A percentile compares a stretch with the other conserved stretches of the same genome.
phyloP scores from a whole-genome alignment of 331 rosid genomes.

The Malus hybrid region DNA sequence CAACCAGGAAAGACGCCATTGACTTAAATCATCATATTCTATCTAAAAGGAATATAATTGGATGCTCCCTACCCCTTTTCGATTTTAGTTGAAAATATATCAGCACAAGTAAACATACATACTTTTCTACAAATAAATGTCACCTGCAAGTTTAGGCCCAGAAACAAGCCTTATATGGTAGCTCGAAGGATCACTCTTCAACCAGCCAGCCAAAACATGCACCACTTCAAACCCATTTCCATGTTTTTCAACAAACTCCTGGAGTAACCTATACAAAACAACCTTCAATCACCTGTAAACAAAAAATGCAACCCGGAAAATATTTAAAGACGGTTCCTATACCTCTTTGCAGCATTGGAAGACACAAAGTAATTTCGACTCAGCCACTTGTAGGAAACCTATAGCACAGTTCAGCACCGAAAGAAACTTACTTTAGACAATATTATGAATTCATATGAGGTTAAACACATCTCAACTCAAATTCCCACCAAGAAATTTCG shows the following conservation, averaged over 20 bases:
- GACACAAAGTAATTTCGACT: constrained; percentile 89
- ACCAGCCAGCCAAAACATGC: constrained; percentile 82
- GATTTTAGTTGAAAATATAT: neutral
- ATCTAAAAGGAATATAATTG: neutral
- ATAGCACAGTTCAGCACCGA: neutral
- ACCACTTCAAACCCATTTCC: constrained; percentile 68
- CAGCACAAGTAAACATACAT: neutral
- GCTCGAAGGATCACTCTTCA: constrained; percentile 48
- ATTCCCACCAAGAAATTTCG: neutral
- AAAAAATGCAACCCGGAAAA: neutral
- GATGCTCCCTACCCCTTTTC: neutral
- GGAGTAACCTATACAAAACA: constrained; percentile 60
- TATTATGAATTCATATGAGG: too few relatives aligned
- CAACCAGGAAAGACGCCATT: neutral
- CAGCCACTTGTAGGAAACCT: constrained; percentile 95
- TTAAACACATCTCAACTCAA: neutral
- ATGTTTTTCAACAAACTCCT: constrained; percentile 68
- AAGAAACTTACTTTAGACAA: neutral
- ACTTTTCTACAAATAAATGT: neutral
- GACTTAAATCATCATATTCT: neutral
- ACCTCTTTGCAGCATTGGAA: constrained; percentile 83
- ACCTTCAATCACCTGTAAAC: constrained; percentile 15
- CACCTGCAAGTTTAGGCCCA: constrained; percentile 69
- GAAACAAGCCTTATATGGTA: constrained; percentile 78
- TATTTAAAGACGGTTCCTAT: neutral